Evolutionary conservation across 2,329 filamentous ascomycete species (phyloP).

Genomic region (Allantophomopsis lycopodina): DNA sequence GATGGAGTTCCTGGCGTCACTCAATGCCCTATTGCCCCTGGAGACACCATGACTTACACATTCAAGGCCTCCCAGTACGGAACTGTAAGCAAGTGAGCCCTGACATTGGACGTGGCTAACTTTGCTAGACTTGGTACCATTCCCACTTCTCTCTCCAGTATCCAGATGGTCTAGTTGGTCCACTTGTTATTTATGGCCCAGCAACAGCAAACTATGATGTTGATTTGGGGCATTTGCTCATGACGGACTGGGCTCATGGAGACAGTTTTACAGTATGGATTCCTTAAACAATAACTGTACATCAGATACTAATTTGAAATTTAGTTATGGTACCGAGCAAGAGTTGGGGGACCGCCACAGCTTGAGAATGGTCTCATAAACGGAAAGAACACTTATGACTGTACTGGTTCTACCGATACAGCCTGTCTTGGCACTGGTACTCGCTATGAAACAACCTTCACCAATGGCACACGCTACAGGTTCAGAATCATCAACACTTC

Average conservation of each 20-base stretch:
- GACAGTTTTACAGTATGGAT: too few relatives aligned
- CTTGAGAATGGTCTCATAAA: slow-evolving; percentile 48
- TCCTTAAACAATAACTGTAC: too few relatives aligned
- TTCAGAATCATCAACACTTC: slow-evolving; percentile 31
- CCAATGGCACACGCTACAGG: slow-evolving; percentile 25
- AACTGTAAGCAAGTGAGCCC: background rate
- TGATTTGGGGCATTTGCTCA: slow-evolving; percentile 15
- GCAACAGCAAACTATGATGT: slow-evolving; percentile 41
- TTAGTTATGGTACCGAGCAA: too few relatives aligned
- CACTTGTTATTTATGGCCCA: slow-evolving; percentile 47
- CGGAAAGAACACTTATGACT: slow-evolving; percentile 45
- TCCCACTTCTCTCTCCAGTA: slow-evolving; percentile 14
- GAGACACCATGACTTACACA: slow-evolving; percentile 26
- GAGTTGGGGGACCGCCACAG: too few relatives aligned
- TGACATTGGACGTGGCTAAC: too few relatives aligned
- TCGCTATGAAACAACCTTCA: slow-evolving; percentile 34
- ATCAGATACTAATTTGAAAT: too few relatives aligned
- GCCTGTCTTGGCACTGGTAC: slow-evolving; percentile 31
- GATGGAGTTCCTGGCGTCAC: slow-evolving; percentile 32
- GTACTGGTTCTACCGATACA: slow-evolving; percentile 24
- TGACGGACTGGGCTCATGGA: slow-evolving; percentile 16
- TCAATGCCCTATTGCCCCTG: slow-evolving; percentile 56
- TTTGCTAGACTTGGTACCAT: slow-evolving; percentile 13
- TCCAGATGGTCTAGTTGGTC: slow-evolving; percentile 37
- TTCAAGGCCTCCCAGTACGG: slow-evolving; percentile 17